Evolutionary conservation across 2,329 filamentous ascomycete species (phyloP), one percentile per base, ranked within the genome.

Genomic region (Diplodia sapinea): DNA sequence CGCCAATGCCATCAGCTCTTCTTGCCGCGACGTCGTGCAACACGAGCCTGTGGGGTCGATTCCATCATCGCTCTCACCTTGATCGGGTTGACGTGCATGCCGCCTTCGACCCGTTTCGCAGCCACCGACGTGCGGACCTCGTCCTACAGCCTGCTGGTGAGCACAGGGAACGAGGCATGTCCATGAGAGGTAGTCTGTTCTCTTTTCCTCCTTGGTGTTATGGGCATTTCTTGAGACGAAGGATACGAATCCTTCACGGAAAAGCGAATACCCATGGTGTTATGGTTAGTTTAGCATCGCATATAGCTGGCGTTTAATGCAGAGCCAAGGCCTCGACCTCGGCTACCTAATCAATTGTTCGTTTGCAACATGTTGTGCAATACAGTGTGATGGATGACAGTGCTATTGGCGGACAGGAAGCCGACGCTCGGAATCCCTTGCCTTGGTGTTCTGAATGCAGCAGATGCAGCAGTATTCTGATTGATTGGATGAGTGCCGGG

Each of bases 1-100:
- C 70, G 15, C 71, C 73, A 26, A 73, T 80, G 56, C 9, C 9
- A 8, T 33, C 31, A 33, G 31, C 2, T 2, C 1, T 5, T 33
- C 31, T 33, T 33, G 6, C 6, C 31, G 31, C 31, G 31, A 33
- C 31, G 31, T 33, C 31, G 31, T 33, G 31, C 29, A 68, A 59
- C 2, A 49, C 61, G 1, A 65, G 69, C 4, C 57, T 71, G 71
- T 3, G 75, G 76, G 29, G 59, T 69, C 13, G 70, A 70, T 38
- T 69, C 71, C 12, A 51, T 55, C 38, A 68, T 74, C 9, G 50
- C 50, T 36, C 33, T 36, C 33, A 9, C 33, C 33, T 3, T 26
- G 23, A 26, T 26, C 23, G 23, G 23, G 23, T 26, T 26, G 23
- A 26, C 3, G 23, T 26, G 23, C 23, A 26, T 3, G 23, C 23